Evolutionary conservation across 2,329 filamentous ascomycete species (phyloP).

Genomic region (Rutstroemia sp.): DNA sequence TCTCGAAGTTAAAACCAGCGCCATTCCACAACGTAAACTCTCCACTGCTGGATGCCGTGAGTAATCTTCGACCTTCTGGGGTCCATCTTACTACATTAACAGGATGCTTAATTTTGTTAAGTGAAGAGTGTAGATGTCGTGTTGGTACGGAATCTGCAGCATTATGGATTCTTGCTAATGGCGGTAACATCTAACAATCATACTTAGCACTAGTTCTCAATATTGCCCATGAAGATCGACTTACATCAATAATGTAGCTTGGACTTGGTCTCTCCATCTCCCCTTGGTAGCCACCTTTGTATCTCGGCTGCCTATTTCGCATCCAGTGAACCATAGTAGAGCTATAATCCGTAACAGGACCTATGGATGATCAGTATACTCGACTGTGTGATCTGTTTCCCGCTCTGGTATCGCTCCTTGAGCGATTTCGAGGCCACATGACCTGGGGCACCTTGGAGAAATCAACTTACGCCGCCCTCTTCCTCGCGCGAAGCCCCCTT

Average conservation of each 20-base stretch:
- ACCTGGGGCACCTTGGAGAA: background rate
- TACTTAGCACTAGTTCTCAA: too few species aligned
- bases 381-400: background rate
- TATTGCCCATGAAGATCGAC: constrained; percentile 27
- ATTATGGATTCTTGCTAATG: constrained; percentile 63
- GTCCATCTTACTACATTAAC: constrained; percentile 98
- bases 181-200: constrained; percentile 68
- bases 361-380: constrained; percentile 36
- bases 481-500: constrained; percentile 11
- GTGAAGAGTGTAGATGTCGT: constrained; percentile 94
- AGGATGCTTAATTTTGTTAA: constrained; percentile 97
- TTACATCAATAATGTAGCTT: constrained; percentile 84
- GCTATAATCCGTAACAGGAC: constrained; percentile 88
- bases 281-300: constrained; percentile 61
- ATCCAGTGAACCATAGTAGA: constrained; percentile 89
- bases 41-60: constrained; percentile 92
- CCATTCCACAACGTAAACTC: constrained; percentile 99
- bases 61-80: constrained; percentile 80
- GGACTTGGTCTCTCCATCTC: constrained; percentile 78
- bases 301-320: constrained; percentile 70
- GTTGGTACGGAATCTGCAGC: constrained; percentile 84
- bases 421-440: background rate
- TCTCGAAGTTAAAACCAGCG: constrained; percentile 98
- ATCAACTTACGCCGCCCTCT: constrained; percentile 29
- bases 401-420: background rate